Base-by-base conservation (phyloP, 176 grass and related monocot species). In the Cocos nucifera region DNA sequence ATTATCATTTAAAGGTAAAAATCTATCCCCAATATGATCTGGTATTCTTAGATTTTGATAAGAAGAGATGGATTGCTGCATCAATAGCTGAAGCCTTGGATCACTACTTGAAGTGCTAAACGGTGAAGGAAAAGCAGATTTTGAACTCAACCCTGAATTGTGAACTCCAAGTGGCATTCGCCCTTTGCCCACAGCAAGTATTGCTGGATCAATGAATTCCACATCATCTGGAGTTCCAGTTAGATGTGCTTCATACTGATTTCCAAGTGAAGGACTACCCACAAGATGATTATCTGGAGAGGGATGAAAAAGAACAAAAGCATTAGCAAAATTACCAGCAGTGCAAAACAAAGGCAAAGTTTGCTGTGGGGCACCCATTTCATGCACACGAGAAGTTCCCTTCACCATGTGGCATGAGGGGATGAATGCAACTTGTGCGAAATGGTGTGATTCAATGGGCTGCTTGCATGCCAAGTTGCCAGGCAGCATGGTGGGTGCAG, bases 121-220 rank as follows among this genome's bases (percentile, higher is more conserved):
- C 25, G 75, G 86, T 25, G 73, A 27, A 58, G 77, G 63, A 80
- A 83, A 83, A 19, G 54, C 32, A 58, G 35, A 67, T 76, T 82
- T 85, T 58, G 78, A 48, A 49, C 89, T 82, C 62, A 83, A 71
- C 7, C 58, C 79, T 32, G 86, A 70, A 73, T 89, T 80, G 15
- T 75, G 76, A 60, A 80, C 65, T 75, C 73, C 79, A 56, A 29
- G 5, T 26, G 90, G 66, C 73, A 84, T 89, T 53, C 82, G 76
- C 22, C 82, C 86, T 79, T 95, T 95, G 82, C 79, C 90, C 54
- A 95, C 90, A 53, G 86, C 90, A 28, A 95, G 58, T 74, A 95
- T 86, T 73, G 90, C 90, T 67, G 90, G 90, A 80, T 95, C 90
- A 30, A 86, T 76, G 73, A 89, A 89, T 78, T 89, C 86, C 58